A percentile compares a stretch with the other conserved stretches of the same genome.
These are phyloP conservation scores for Verticillium zaregamsianum DNA, from an alignment of 2,329 filamentous ascomycete species.

Conservation along the genomic window DNA sequence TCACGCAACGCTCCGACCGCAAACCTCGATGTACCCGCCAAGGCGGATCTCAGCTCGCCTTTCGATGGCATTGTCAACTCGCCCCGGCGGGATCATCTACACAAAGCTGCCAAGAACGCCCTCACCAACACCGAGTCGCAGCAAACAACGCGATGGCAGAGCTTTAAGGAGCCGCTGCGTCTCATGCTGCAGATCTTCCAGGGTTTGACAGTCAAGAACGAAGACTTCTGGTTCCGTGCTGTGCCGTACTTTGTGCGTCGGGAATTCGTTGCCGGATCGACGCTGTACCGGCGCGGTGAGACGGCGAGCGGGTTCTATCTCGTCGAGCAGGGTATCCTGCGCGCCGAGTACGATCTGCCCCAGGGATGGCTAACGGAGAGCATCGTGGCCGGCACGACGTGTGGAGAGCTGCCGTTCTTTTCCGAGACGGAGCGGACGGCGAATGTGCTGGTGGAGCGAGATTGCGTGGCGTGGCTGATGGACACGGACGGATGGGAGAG, in stretches of 20 bases:
- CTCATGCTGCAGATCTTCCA: constrained; percentile 96
- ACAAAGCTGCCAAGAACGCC: constrained; percentile 71
- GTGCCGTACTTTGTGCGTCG: constrained; percentile 70
- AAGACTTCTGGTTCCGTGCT: constrained; percentile 91
- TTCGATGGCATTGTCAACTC: constrained; percentile 61
- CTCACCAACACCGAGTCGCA: constrained; percentile 62
- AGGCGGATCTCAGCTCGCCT: constrained; percentile 24
- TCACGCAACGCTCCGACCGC: constrained; percentile 36
- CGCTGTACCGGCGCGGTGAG: constrained; percentile 77
- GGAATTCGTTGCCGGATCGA: constrained; percentile 63
- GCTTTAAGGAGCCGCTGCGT: constrained; percentile 84
- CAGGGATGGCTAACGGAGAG: constrained; percentile 87
- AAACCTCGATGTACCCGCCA: constrained; percentile 45
- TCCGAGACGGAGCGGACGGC: constrained; percentile 83
- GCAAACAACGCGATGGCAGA: constrained; percentile 67
- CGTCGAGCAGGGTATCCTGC: constrained; percentile 81
- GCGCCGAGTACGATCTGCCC: constrained; percentile 85
- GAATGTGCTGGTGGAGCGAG: constrained; percentile 76
- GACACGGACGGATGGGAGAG: constrained; percentile 66
- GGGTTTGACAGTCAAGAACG: constrained; percentile 76
- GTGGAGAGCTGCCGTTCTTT: constrained; percentile 95
- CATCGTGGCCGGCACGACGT: constrained; percentile 91
- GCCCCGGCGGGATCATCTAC: constrained; percentile 73
- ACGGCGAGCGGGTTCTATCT: constrained; percentile 81
- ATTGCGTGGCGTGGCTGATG: constrained; percentile 80